A percentile compares a stretch with the other conserved stretches of the same genome.
phyloP scores from a whole-genome alignment of 805 yeast genomes.

The Pichia sporocuriosa region DNA sequence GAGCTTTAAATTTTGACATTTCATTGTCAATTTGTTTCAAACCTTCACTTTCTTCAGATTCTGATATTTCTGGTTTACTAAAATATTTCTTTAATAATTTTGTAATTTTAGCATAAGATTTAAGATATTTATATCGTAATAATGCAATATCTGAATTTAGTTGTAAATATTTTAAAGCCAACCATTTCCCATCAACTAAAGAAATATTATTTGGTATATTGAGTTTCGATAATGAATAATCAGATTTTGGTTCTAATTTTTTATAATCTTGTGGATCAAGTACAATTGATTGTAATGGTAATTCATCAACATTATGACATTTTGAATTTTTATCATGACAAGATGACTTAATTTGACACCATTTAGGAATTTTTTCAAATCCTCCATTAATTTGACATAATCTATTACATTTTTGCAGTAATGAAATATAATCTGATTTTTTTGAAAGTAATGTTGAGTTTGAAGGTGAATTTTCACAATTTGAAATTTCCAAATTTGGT shows the following conservation, averaged over 20 bases:
- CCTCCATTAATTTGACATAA: slow-evolving; percentile 1
- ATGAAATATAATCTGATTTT: slow-evolving; percentile 16
- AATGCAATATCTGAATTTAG: slow-evolving; percentile 22
- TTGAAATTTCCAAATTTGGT: slow-evolving; percentile 26
- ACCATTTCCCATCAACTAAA: slow-evolving; percentile 9
- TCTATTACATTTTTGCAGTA: slow-evolving; percentile 11
- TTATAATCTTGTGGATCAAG: slow-evolving; percentile 5
- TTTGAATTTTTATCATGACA: too few relatives aligned
- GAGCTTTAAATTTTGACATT: slow-evolving; percentile 19
- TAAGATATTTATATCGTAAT: slow-evolving; percentile 25
- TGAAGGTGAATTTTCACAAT: slow-evolving; percentile 23
- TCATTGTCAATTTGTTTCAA: slow-evolving; percentile 19
- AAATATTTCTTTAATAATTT: slow-evolving; percentile 23
- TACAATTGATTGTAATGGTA: not conserved
- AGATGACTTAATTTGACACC: too few relatives aligned
- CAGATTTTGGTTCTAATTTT: slow-evolving; percentile 5
- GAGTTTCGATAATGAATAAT: not conserved
- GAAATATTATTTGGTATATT: slow-evolving; percentile 8
- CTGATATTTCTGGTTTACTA: slow-evolving; percentile 18
- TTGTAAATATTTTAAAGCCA: slow-evolving; percentile 23
- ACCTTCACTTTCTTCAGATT: slow-evolving; percentile 23
- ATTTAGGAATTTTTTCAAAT: not conserved
- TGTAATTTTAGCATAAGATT: slow-evolving; percentile 22
- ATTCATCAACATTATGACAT: not conserved
- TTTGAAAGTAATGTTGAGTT: slow-evolving; percentile 15